A percentile compares a stretch with the other conserved stretches of the same genome.
Evolutionary conservation across 495 filamentous ascomycete species (phyloP).

Genomic region (Hypoxylon lenormandii): DNA sequence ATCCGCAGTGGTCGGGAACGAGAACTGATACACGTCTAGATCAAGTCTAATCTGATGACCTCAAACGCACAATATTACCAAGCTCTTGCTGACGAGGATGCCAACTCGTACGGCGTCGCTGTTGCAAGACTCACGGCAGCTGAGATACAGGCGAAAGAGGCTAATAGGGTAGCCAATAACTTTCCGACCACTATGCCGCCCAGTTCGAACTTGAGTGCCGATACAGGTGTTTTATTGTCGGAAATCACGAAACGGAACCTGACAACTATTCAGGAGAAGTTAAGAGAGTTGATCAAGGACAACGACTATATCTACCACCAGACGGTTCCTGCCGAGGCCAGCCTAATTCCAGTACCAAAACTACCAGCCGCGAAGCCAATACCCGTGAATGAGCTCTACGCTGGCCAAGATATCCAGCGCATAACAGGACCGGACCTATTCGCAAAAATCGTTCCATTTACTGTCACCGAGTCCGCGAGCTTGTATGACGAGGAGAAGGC

Average conservation of each 20-base stretch:
- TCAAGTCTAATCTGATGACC: slow-evolving; percentile 85
- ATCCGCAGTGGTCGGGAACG: neutral
- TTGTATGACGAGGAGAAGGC: slow-evolving; percentile 99
- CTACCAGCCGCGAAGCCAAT: slow-evolving; percentile 97
- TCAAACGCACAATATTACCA: slow-evolving; percentile 95
- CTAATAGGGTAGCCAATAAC: slow-evolving; percentile 77
- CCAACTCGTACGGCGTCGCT: slow-evolving; percentile 85
- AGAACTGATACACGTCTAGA: slow-evolving; percentile 54
- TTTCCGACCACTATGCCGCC: slow-evolving; percentile 84
- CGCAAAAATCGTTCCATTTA: slow-evolving; percentile 94
- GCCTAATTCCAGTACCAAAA: slow-evolving; percentile 83
- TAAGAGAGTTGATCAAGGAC: slow-evolving; percentile 82
- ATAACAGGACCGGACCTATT: slow-evolving; percentile 98
- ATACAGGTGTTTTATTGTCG: slow-evolving; percentile 76
- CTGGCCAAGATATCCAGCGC: slow-evolving; percentile 93
- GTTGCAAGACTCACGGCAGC: slow-evolving; percentile 86
- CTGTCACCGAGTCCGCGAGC: slow-evolving; percentile 95
- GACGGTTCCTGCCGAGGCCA: slow-evolving; percentile 83
- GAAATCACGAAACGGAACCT: slow-evolving; percentile 87
- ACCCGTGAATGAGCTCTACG: slow-evolving; percentile 94
- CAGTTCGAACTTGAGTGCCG: slow-evolving; percentile 83
- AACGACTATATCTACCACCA: slow-evolving; percentile 99
- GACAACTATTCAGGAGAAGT: slow-evolving; percentile 80
- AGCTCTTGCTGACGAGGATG: slow-evolving; percentile 88
- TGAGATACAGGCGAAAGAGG: slow-evolving; percentile 78